phyloP scores from a whole-genome alignment of 2,329 filamentous ascomycete species.

The Metarhizium rileyi region DNA sequence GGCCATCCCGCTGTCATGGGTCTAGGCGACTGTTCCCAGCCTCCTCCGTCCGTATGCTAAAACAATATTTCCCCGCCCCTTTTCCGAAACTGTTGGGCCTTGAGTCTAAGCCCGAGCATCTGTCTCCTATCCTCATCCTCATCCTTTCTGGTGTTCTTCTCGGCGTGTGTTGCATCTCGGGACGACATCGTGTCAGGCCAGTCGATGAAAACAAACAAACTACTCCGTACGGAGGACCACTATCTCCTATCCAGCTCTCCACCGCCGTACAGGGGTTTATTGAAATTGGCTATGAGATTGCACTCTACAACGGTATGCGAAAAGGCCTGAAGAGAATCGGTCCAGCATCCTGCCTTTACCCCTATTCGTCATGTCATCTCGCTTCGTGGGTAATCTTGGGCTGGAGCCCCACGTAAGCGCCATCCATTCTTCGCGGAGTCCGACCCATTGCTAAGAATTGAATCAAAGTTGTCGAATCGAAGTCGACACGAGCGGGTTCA shows the following conservation, averaged over 20 bases:
- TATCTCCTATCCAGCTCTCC: background rate
- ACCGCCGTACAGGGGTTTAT: background rate
- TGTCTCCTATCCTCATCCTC: background rate
- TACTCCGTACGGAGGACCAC: too few species aligned
- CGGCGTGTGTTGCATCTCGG: background rate
- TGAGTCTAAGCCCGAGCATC: background rate
- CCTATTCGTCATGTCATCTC: slow-evolving; percentile 18
- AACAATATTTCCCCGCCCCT: background rate
- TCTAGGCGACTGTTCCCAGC: background rate
- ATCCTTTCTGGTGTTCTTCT: background rate
- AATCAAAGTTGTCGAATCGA: background rate
- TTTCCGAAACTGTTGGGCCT: background rate
- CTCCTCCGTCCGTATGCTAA: background rate
- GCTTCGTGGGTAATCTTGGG: slow-evolving; percentile 19
- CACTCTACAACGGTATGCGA: background rate
- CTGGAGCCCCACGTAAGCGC: slow-evolving; percentile 13
- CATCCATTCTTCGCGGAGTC: background rate
- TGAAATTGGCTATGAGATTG: background rate
- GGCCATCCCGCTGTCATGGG: background rate
- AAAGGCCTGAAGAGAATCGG: background rate
- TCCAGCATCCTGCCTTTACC: slow-evolving; percentile 7
- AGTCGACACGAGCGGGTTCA: background rate
- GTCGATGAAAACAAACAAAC: background rate
- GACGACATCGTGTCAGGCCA: background rate
- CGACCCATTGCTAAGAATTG: background rate